A percentile compares a stretch with the other conserved stretches of the same genome.
phyloP scores from a whole-genome alignment of 495 filamentous ascomycete species.

The Immersiella caudata region DNA sequence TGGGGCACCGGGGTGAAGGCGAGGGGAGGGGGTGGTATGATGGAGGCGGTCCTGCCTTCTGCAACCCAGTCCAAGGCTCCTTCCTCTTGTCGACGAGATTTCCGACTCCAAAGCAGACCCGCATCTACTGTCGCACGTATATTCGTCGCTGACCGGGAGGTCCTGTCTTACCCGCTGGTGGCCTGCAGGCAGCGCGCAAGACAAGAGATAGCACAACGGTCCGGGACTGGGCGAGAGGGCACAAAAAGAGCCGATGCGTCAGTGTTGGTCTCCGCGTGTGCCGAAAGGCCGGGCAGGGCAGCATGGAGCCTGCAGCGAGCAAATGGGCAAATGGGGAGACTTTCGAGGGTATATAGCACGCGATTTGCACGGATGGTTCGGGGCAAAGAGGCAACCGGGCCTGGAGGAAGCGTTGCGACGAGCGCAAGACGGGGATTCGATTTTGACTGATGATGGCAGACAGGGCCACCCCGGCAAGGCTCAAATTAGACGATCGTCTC shows the following conservation, averaged over 20 bases:
- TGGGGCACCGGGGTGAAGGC: not conserved
- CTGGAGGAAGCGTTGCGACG: constrained; percentile 9
- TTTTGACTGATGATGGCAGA: constrained; percentile 22
- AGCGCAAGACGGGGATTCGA: constrained; percentile 23
- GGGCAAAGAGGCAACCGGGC: constrained; percentile 2
- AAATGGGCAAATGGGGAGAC: constrained; percentile 2
- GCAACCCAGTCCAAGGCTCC: not conserved
- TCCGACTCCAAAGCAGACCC: constrained; percentile 24
- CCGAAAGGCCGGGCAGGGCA: not conserved
- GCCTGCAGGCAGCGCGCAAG: constrained; percentile 14
- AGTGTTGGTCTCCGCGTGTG: not conserved
- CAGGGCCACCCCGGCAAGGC: constrained; percentile 25
- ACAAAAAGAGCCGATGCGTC: not conserved
- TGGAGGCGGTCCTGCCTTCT: constrained; percentile 2
- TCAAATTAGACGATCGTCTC: constrained; percentile 37
- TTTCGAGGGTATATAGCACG: not conserved
- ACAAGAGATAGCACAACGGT: not conserved
- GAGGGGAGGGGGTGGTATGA: not conserved
- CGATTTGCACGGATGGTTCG: not conserved
- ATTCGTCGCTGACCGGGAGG: constrained; percentile 19
- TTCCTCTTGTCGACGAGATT: constrained; percentile 10
- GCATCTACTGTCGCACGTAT: constrained; percentile 37
- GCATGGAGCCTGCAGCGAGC: not conserved
- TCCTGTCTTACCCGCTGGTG: constrained; percentile 18
- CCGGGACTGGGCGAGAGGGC: not conserved